Base-by-base conservation (phyloP, 2,329 filamentous ascomycete genomes). In the Diatrype stigma region DNA sequence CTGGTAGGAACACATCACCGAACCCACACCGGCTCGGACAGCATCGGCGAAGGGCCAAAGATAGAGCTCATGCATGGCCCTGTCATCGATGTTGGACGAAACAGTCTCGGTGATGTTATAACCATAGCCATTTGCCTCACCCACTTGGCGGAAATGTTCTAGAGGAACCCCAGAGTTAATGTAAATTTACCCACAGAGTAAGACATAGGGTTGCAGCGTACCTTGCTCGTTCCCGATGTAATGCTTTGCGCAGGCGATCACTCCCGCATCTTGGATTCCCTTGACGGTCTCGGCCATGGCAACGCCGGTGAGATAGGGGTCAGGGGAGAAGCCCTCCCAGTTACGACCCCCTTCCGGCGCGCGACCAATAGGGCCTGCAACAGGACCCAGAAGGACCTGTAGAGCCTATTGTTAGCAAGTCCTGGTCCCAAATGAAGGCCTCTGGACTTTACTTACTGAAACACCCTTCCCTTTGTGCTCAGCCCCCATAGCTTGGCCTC, bases 191-290 rank as follows among this genome's bases (percentile, higher is more conserved):
- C n/a, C 6, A 10, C 14, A 16, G 16, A 11, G 2, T 17, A 42
- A 11, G 7, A 6, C 4, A 2, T 7, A n/a, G 8, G 8, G 6
- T 12, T 16, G 16, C 17, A 5, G 44, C 61, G 51, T 56, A 74
- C 72, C 71, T 71, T 89, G 88, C 67, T 88, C 85, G 55, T 89
- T 87, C 48, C 71, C 73, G 56, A 88, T 83, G 64, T 73, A 88
- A 63, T 90, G 86, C 73, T 90, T 90, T 17, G 85, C 86, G 66
- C 85, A 89, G 56, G 89, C 88, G 71, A 93, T 84, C 42, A 92
- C 81, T 61, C 89, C 89, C 11, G 85, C 82, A 70, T 86, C 84
- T 65, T 95, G 90, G 45, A 91, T 91, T 51, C 90, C 90, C 66
- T 84, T 83, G 61, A 93, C 79, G 0, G 87, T 89, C 66, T 90